Evolutionary conservation across 495 filamentous ascomycete genomes (phyloP).

Genomic region (Penicillium ochrochloron): DNA sequence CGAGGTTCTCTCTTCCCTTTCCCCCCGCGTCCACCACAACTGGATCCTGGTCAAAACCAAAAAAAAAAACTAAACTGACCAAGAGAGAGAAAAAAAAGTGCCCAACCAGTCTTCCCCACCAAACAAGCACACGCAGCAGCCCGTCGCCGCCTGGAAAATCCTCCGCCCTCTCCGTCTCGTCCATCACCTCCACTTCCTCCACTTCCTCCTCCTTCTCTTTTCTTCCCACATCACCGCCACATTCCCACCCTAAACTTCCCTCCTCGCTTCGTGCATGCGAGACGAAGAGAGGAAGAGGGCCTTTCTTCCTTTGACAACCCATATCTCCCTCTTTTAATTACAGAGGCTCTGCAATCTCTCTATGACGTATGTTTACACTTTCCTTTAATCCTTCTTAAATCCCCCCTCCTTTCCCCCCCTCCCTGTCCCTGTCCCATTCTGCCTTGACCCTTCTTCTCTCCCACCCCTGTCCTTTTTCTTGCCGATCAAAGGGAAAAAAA

Average conservation of each 20-base stretch:
- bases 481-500: background rate
- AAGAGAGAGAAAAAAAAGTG: slow-evolving; percentile 1
- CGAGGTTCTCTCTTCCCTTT: background rate
- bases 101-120: slow-evolving; percentile 2
- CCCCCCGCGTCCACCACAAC: slow-evolving; percentile 5
- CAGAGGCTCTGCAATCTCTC: slow-evolving; percentile 27
- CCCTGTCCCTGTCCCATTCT: too few species aligned
- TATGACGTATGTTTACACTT: slow-evolving; percentile 37
- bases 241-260: slow-evolving; percentile 15
- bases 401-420: slow-evolving; percentile 4
- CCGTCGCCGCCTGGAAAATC: slow-evolving; percentile 6
- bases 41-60: background rate
- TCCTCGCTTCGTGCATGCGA: slow-evolving; percentile 25
- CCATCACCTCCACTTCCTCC: background rate
- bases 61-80: background rate
- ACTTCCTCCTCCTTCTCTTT: slow-evolving; percentile 1
- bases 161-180: background rate
- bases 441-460: background rate
- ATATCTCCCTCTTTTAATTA: background rate
- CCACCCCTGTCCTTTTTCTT: background rate
- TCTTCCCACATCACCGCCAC: background rate
- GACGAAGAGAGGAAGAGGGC: slow-evolving; percentile 20
- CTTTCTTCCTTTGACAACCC: background rate
- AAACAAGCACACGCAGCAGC: background rate
- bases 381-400: slow-evolving; percentile 14